phyloP scores from a whole-genome alignment of 83 land plant species.

The Picea abies region DNA sequence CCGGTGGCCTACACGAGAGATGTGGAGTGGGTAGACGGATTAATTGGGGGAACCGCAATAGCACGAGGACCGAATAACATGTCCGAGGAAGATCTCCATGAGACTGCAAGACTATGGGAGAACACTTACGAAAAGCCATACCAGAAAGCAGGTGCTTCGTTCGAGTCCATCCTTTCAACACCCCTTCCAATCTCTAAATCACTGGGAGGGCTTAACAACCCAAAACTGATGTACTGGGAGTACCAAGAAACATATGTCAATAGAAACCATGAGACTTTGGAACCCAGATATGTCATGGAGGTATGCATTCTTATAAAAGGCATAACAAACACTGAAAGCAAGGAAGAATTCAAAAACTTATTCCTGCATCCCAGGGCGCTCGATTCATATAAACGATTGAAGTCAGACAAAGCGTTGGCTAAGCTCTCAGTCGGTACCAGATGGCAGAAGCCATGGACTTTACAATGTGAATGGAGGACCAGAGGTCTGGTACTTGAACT shows the following conservation, averaged over 20 bases:
- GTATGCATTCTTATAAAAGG: slow-evolving; percentile 40
- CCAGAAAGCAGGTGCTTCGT: slow-evolving; percentile 71
- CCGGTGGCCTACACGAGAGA: slow-evolving; percentile 71
- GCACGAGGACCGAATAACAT: slow-evolving; percentile 31
- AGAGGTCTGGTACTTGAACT: slow-evolving; percentile 64
- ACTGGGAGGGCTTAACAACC: slow-evolving; percentile 1
- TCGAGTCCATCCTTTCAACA: background rate
- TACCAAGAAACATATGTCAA: slow-evolving; percentile 51
- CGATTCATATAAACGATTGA: slow-evolving; percentile 64
- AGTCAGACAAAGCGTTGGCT: slow-evolving; percentile 43
- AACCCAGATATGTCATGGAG: slow-evolving; percentile 72
- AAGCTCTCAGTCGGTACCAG: slow-evolving; percentile 22
- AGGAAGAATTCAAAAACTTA: slow-evolving; percentile 15
- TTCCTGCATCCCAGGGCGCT: slow-evolving; percentile 52
- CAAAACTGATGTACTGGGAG: slow-evolving; percentile 40
- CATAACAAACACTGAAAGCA: no score
- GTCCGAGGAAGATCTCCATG: slow-evolving; percentile 43
- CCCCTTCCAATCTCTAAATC: slow-evolving; percentile 7
- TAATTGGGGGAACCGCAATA: slow-evolving; percentile 42
- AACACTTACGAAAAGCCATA: slow-evolving; percentile 66
- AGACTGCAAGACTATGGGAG: slow-evolving; percentile 73
- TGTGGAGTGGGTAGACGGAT: slow-evolving; percentile 39
- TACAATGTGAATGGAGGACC: slow-evolving; percentile 79
- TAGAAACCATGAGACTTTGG: slow-evolving; percentile 42
- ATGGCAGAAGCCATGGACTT: slow-evolving; percentile 73